Percentiles rank a stretch among this genome's conserved stretches.
phyloP scores from a whole-genome alignment of 768 basidiomycete genomes.

The Lentinula aciculospora region DNA sequence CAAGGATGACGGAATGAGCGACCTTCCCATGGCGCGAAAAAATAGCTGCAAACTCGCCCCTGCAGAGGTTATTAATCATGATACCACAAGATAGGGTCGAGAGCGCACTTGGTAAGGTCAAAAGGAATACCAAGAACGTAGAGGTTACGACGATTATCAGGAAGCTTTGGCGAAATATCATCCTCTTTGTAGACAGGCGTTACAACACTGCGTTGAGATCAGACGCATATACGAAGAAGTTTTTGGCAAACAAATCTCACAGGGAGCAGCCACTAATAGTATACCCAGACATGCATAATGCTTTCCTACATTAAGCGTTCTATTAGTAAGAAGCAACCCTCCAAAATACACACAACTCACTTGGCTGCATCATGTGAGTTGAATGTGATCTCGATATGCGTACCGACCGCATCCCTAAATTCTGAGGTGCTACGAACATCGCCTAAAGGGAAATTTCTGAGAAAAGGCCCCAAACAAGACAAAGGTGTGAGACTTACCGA shows the following conservation, averaged over 20 bases:
- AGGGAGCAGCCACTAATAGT: conserved; percentile 45
- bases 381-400: conserved; percentile 49
- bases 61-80: conserved; percentile 12
- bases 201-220: conserved; percentile 26
- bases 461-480: background rate
- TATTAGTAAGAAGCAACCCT: background rate
- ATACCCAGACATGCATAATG: conserved; percentile 62
- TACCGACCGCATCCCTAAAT: conserved; percentile 28
- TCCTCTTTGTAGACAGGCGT: conserved; percentile 22
- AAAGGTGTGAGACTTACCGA: conserved; percentile 32
- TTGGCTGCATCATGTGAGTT: conserved; percentile 43
- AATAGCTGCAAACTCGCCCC: conserved; percentile 51
- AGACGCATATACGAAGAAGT: conserved; percentile 18
- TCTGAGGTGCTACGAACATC: conserved; percentile 44
- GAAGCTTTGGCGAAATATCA: conserved; percentile 17
- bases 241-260: conserved; percentile 34
- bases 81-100: background rate
- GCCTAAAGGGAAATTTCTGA: conserved; percentile 31
- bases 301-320: conserved; percentile 40
- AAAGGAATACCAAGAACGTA: conserved; percentile 84
- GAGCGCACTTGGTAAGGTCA: conserved; percentile 65
- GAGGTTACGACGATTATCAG: conserved; percentile 67
- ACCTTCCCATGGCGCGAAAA: conserved; percentile 67
- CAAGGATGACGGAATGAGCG: conserved; percentile 73
- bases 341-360: conserved; percentile 26